Evolutionary conservation across 805 yeast species (phyloP).

Genomic region (Kregervanrija pseudodelftensis): DNA sequence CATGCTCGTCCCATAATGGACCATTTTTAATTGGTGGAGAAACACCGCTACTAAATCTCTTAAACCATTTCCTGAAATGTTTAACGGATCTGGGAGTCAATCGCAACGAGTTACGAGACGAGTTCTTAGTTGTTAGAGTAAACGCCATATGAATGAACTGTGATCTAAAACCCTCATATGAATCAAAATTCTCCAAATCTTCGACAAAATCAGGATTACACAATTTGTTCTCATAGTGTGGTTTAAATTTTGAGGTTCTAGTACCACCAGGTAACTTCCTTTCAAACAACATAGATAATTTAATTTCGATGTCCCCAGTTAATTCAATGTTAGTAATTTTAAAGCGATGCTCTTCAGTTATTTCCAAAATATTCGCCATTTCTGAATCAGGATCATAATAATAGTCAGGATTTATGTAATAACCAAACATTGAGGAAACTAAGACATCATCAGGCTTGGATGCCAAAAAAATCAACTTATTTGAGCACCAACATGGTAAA

Average conservation of each 20-base stretch:
- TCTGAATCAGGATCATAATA: conserved; percentile 9
- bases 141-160: conserved; percentile 69
- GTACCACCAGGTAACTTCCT: conserved; percentile 30
- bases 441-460: conserved; percentile 18
- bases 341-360: conserved; percentile 16
- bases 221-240: conserved; percentile 51
- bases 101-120: conserved; percentile 60
- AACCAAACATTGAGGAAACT: conserved; percentile 21
- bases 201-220: conserved; percentile 45
- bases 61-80: conserved; percentile 79
- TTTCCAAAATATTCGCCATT: conserved; percentile 4
- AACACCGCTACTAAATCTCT: conserved; percentile 65
- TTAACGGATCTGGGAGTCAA: conserved; percentile 58
- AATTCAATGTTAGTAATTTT: conserved; percentile 52
- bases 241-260: conserved; percentile 37
- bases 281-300: conserved; percentile 53
- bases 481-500: conserved; percentile 52
- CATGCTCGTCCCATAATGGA: conserved; percentile 49
- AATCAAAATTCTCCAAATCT: conserved; percentile 55
- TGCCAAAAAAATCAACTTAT: conserved; percentile 40
- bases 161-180: conserved; percentile 71
- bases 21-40: conserved; percentile 77
- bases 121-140: conserved; percentile 26
- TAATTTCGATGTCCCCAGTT: conserved; percentile 54
- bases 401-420: conserved; percentile 14